Conservation (phyloP, 1,139 yeast species). For the Debaryomyces fabryi region DNA sequence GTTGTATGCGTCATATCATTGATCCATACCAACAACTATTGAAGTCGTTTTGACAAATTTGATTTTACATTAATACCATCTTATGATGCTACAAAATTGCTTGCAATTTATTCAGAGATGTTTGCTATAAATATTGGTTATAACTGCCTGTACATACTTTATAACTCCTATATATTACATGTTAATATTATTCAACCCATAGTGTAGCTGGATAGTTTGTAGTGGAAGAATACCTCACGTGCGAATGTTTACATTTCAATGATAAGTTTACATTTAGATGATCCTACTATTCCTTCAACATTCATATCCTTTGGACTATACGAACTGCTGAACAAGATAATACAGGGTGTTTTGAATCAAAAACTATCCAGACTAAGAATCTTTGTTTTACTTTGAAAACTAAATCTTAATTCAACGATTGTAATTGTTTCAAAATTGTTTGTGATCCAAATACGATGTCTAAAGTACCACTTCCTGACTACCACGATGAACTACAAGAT, state of each 20-base stretch:
- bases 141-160: slow-evolving; percentile 4
- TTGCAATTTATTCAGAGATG: neutral
- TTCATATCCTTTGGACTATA: neutral
- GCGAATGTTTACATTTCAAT: slow-evolving; percentile 2
- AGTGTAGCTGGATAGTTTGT: neutral
- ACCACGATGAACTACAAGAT: neutral
- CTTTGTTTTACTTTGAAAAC: neutral
- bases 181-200: neutral
- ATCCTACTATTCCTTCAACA: neutral
- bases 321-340: neutral
- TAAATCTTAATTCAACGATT: neutral
- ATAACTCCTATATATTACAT: neutral
- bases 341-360: neutral
- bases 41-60: neutral
- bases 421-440: slow-evolving; percentile 6
- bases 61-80: neutral
- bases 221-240: neutral
- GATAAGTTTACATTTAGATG: neutral
- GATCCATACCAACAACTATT: neutral
- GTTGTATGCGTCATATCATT: neutral
- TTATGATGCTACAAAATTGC: neutral
- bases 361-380: neutral
- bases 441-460: slow-evolving; percentile 3
- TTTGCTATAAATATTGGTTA: slow-evolving; percentile 1
- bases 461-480: neutral